phyloP scores from a whole-genome alignment of 2,329 filamentous ascomycete species.

The Lachnellula willkommii region DNA sequence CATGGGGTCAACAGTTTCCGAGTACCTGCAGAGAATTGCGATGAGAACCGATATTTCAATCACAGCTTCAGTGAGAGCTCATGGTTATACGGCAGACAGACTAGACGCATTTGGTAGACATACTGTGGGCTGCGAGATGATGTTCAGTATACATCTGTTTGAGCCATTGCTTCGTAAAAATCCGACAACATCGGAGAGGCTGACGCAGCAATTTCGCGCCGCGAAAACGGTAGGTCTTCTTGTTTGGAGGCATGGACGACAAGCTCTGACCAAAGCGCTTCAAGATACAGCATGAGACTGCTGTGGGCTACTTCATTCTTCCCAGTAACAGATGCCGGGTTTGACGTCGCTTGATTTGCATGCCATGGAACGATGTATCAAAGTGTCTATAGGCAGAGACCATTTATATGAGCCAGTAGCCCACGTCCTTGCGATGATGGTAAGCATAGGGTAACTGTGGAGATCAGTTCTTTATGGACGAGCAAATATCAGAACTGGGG shows the following conservation, averaged over 20 bases:
- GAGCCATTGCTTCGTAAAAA: background rate
- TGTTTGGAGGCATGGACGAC: background rate
- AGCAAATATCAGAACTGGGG: constrained; percentile 1
- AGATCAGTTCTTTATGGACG: constrained; percentile 1
- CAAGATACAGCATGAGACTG: constrained; percentile 2
- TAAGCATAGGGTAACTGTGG: background rate
- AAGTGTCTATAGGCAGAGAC: background rate
- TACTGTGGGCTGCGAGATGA: too few species aligned
- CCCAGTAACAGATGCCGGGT: background rate
- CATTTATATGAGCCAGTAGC: background rate
- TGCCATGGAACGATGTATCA: background rate
- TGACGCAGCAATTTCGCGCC: background rate
- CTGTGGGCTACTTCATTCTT: background rate
- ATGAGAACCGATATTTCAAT: too few species aligned
- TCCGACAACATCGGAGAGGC: background rate
- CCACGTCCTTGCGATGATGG: background rate
- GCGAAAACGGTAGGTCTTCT: background rate
- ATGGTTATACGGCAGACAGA: too few species aligned
- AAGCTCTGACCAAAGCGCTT: background rate
- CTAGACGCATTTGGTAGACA: background rate
- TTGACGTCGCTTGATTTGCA: background rate
- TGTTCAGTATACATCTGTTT: too few species aligned
- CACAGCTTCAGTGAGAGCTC: too few species aligned
- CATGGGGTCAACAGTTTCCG: too few species aligned
- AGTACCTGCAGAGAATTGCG: too few species aligned